A percentile compares a stretch with the other conserved stretches of the same genome.
These are phyloP conservation scores for Microascus cirrosus DNA, from an alignment of 2,329 filamentous ascomycete species.

Conservation along the genomic window DNA sequence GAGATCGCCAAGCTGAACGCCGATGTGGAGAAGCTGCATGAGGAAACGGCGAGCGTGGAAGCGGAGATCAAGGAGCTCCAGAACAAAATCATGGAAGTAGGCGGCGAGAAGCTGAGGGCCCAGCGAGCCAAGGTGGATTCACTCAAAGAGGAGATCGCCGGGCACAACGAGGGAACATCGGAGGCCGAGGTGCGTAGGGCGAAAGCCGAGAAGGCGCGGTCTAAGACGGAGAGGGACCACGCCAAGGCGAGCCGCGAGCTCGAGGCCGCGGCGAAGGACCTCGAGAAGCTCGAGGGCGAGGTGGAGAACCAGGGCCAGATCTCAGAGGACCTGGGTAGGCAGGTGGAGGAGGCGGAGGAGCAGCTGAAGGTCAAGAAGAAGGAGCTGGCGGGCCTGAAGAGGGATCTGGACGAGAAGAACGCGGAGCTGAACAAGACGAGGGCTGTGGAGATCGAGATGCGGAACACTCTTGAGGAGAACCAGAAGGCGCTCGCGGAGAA, in stretches of 20 bases:
- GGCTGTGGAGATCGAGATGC: conserved; percentile 92
- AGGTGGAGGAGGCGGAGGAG: conserved; percentile 74
- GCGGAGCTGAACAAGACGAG: conserved; percentile 80
- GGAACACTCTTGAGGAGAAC: conserved; percentile 93
- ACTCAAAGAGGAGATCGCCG: conserved; percentile 74
- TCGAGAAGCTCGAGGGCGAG: conserved; percentile 69
- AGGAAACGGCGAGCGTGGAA: conserved; percentile 82
- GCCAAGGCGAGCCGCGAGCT: conserved; percentile 72
- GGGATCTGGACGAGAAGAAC: conserved; percentile 76
- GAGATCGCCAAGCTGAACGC: conserved; percentile 64
- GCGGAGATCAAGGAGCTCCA: conserved; percentile 87
- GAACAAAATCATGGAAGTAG: conserved; percentile 96
- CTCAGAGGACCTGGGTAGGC: conserved; percentile 59
- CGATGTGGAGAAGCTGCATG: conserved; percentile 68
- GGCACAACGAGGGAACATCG: conserved; percentile 71
- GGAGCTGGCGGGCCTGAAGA: conserved; percentile 68
- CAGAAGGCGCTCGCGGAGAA: conserved; percentile 83
- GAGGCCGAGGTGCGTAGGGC: conserved; percentile 77
- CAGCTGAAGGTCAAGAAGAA: conserved; percentile 68
- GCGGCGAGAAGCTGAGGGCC: conserved; percentile 80
- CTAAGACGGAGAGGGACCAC: conserved; percentile 76
- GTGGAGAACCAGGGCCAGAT: conserved; percentile 66
- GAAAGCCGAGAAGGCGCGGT: conserved; percentile 87
- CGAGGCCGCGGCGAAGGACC: conserved; percentile 57
- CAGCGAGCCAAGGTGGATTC: conserved; percentile 88